Percentiles rank a stretch among this genome's conserved stretches.
Conservation (phyloP, 1,284 basidiomycete species). For the Ustilago shanxiensis region DNA sequence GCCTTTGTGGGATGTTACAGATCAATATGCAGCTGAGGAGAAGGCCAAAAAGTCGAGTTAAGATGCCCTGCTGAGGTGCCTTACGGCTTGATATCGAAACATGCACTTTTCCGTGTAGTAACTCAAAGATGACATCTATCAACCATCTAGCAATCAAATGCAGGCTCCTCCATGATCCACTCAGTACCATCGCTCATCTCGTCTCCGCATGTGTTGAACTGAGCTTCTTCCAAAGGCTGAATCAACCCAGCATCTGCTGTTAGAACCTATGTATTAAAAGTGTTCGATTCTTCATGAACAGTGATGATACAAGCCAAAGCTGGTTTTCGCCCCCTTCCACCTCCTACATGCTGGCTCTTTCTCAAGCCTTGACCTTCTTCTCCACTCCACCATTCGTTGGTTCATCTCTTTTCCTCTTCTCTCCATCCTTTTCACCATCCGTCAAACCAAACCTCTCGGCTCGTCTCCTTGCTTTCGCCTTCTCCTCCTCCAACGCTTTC, state of each 20-base stretch:
- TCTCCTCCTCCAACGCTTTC: constrained; percentile 42
- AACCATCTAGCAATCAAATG: too few relatives aligned
- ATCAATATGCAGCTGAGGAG: constrained; percentile 42
- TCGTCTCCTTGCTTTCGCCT: constrained; percentile 46
- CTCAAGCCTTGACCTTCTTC: constrained; percentile 31
- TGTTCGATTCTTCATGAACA: too few relatives aligned
- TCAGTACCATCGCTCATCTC: too few relatives aligned
- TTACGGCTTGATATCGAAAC: too few relatives aligned
- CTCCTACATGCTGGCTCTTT: background rate
- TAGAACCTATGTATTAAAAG: too few relatives aligned
- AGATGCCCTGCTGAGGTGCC: background rate
- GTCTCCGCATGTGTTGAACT: too few relatives aligned
- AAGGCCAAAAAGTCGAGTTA: constrained; percentile 43
- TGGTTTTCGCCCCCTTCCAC: too few relatives aligned
- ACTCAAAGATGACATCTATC: too few relatives aligned
- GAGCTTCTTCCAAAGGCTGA: too few relatives aligned
- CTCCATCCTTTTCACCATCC: constrained; percentile 28
- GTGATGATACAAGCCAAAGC: background rate
- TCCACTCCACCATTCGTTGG: background rate
- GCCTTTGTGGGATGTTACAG: constrained; percentile 1
- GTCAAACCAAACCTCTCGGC: constrained; percentile 60
- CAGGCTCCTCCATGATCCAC: too few relatives aligned
- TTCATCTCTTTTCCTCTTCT: constrained; percentile 48
- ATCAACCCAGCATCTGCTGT: too few relatives aligned
- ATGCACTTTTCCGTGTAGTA: too few relatives aligned